Evolutionary conservation across 2,329 filamentous ascomycete species (phyloP).

Genomic region (Pezicula carpinea): DNA sequence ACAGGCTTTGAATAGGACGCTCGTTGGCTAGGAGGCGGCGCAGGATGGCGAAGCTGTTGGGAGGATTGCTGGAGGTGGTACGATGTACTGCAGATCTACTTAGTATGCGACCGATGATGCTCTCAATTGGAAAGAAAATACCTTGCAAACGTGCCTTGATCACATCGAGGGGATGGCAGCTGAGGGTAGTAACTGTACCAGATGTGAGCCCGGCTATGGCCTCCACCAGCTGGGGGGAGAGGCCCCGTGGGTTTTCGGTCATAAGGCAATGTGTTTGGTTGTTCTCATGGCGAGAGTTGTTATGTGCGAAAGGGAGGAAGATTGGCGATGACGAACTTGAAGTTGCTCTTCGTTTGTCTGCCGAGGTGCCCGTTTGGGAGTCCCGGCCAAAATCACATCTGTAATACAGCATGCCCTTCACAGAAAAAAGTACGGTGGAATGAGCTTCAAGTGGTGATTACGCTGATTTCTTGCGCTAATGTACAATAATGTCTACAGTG

Average conservation of each 20-base stretch:
- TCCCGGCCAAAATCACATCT: background rate
- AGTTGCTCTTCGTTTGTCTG: conserved; percentile 5
- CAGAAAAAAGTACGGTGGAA: background rate
- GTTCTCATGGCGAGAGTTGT: conserved; percentile 15
- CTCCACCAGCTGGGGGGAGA: conserved; percentile 78
- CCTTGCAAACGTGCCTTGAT: conserved; percentile 95
- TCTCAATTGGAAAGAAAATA: conserved; percentile 35
- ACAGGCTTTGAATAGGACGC: conserved; percentile 65
- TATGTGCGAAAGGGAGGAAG: background rate
- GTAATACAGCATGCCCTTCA: background rate
- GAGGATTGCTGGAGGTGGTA: conserved; percentile 35
- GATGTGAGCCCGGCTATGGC: conserved; percentile 85
- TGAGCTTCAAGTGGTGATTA: conserved; percentile 22
- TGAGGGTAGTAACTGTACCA: conserved; percentile 79
- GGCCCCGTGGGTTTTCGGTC: conserved; percentile 42
- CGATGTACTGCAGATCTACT: conserved; percentile 43
- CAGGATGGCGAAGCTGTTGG: conserved; percentile 49
- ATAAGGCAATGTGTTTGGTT: conserved; percentile 18
- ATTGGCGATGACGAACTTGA: conserved; percentile 15
- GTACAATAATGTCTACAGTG: conserved; percentile 22
- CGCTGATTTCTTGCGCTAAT: conserved; percentile 15
- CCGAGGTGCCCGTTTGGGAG: conserved; percentile 8
- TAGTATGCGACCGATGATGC: conserved; percentile 30
- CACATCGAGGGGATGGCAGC: conserved; percentile 88
- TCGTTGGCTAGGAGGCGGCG: conserved; percentile 39